Evolutionary conservation across 2,329 filamentous ascomycete species (phyloP), one percentile per base, ranked within the genome.

Genomic region (Aspergillus floridensis): DNA sequence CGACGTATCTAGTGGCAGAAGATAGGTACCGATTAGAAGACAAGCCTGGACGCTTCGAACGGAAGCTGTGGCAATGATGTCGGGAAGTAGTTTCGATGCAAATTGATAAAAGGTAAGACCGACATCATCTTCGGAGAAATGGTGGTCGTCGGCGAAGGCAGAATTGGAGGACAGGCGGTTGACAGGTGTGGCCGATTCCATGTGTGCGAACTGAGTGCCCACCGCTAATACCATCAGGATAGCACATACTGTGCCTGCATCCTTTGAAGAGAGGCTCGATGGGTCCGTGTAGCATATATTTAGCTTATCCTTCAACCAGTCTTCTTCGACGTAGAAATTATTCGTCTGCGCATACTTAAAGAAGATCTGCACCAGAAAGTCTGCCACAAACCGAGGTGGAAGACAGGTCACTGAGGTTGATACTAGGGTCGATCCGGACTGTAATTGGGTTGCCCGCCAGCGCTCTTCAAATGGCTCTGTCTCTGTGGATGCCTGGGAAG

Each of bases 41-140:
- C 82, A 85, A 1, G 82, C 84, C 65, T 86, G 84, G 0, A 86
- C 83, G 62, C 83, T 85, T 63, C 84, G 80, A 11, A 85, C 74
- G 2, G 83, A 85, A 0, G 82, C 80, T 6, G 81, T 79, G 1
- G 82, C 81, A 56, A 86, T 85, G 41, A 85, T 80, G 58, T 86
- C 84, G 1, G 83, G 81, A 1, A 86, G 72, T 2, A 86, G 72
- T 62, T 80, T 82, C 26, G 79, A 81, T 0, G 83, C 83, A 63
- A 81, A 81, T 56, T 84, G 81, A 62, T 86, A 86, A 60, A 86
- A 84, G 24, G 80, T 81, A 6, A 84, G 74, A 3, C 83, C 83
- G 1, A 84, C 78, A 24, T 82, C 80, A 56, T 84, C 81, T 60
- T 84, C 82, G 0, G 80, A 81, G 26, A 76, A 75, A 41, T 72